These are phyloP conservation scores for Candolleomyces eurysporus DNA, from an alignment of 768 basidiomycete genomes.

Conservation along the genomic window DNA sequence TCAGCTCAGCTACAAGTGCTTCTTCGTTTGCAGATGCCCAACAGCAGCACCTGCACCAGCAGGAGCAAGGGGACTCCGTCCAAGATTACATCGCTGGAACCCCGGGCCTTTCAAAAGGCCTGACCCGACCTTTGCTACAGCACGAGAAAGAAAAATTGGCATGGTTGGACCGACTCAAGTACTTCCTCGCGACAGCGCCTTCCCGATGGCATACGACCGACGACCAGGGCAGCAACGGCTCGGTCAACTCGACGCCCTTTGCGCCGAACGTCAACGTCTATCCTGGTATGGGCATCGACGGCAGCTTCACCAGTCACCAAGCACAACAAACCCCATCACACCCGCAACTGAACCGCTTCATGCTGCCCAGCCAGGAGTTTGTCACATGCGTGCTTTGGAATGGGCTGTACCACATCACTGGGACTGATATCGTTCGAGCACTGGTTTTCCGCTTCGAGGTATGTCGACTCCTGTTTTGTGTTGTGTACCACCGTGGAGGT, in stretches of 20 bases:
- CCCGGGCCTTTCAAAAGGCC: conserved; percentile 37
- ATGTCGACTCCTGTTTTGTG: conserved; percentile 19
- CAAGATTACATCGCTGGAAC: conserved; percentile 15
- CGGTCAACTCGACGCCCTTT: conserved; percentile 17
- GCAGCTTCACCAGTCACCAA: conserved; percentile 22
- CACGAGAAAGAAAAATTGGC: conserved; percentile 69
- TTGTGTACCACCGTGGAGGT: background rate
- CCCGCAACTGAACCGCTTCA: conserved; percentile 81
- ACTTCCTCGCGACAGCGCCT: conserved; percentile 85
- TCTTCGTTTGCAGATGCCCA: conserved; percentile 7
- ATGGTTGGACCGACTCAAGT: conserved; percentile 82
- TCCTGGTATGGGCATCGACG: conserved; percentile 14
- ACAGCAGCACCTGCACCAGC: conserved; percentile 2
- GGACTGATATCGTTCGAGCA: conserved; percentile 94
- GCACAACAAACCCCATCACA: conserved; percentile 55
- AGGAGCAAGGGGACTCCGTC: conserved; percentile 5
- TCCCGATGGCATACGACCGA: conserved; percentile 59
- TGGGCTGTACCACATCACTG: conserved; percentile 90
- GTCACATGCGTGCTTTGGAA: conserved; percentile 93
- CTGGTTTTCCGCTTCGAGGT: conserved; percentile 93
- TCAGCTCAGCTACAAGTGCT: conserved; percentile 11
- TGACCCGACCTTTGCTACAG: conserved; percentile 57
- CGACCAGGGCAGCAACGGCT: conserved; percentile 22
- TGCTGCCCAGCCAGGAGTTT: conserved; percentile 82
- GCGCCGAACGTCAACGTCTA: conserved; percentile 13